Conservation (phyloP, 2,329 filamentous ascomycete genomes). For the Aureobasidium melanogenum region DNA sequence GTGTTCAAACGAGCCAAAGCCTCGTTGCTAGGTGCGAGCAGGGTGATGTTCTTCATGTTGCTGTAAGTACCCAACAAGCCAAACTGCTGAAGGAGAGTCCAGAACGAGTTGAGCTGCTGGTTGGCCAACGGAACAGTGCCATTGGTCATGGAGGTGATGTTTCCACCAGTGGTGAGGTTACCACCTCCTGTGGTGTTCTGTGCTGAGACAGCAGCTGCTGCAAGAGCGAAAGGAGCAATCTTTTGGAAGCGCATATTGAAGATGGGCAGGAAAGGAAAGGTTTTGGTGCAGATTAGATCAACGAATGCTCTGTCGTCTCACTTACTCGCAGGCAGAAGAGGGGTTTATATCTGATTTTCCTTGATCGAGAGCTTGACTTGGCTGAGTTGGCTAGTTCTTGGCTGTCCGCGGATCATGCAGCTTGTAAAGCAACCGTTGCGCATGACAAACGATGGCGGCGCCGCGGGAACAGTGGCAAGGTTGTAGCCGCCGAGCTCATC, state of each 20-base stretch:
- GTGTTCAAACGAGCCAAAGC: conserved; percentile 28
- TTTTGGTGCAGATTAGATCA: background rate
- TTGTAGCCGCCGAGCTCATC: background rate
- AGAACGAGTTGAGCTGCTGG: conserved; percentile 7
- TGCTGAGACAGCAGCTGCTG: conserved; percentile 7
- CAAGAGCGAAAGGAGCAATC: conserved; percentile 4
- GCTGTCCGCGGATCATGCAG: conserved; percentile 6
- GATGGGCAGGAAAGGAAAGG: background rate
- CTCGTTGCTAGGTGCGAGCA: conserved; percentile 48
- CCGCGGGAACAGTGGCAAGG: conserved; percentile 1
- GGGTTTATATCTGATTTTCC: conserved; percentile 2
- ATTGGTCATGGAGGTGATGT: background rate
- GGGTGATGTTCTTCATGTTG: conserved; percentile 43
- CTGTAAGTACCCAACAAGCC: background rate
- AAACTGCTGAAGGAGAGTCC: background rate
- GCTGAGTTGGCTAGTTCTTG: conserved; percentile 5
- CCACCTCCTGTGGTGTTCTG: conserved; percentile 4
- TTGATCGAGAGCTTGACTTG: conserved; percentile 3
- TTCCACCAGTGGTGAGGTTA: conserved; percentile 7
- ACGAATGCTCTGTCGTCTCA: background rate
- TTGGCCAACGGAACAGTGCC: background rate
- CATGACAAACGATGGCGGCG: background rate
- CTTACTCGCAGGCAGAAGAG: background rate
- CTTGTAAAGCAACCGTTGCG: background rate
- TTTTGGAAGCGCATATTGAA: conserved; percentile 7